Conservation (phyloP, 495 filamentous ascomycete genomes). For the Aeminium ludgeri region DNA sequence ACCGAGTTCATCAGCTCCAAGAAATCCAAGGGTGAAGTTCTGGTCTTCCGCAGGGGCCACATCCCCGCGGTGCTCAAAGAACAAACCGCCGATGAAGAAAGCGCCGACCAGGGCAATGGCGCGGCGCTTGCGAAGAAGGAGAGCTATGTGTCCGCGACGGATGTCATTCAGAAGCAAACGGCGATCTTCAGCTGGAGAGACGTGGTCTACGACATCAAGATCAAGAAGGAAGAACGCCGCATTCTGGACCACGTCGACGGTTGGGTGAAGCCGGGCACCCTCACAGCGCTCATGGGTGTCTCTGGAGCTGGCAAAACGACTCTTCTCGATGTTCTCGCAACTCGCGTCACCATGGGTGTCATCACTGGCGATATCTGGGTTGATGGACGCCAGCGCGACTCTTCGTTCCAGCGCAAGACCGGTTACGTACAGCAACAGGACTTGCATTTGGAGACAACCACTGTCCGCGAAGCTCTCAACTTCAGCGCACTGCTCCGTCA, state of each 20-base stretch:
- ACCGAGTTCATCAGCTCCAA: constrained; percentile 62
- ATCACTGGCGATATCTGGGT: constrained; percentile 76
- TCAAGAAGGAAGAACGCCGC: constrained; percentile 56
- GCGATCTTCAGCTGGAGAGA: constrained; percentile 76
- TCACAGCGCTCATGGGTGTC: constrained; percentile 78
- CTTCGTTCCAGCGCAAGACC: constrained; percentile 80
- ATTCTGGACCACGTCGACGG: constrained; percentile 74
- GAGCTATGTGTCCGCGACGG: constrained; percentile 8
- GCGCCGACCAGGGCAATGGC: constrained; percentile 26
- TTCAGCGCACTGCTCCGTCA: constrained; percentile 79
- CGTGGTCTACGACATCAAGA: constrained; percentile 77
- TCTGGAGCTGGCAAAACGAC: constrained; percentile 61
- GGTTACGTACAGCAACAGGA: constrained; percentile 95
- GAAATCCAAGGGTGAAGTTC: constrained; percentile 74
- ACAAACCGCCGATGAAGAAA: constrained; percentile 36
- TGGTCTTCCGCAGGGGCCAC: constrained; percentile 68
- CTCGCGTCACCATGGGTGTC: constrained; percentile 70
- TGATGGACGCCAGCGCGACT: constrained; percentile 55
- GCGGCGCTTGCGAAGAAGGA: constrained; percentile 23
- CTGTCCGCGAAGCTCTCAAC: constrained; percentile 67
- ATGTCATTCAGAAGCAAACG: constrained; percentile 23
- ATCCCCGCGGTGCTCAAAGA: constrained; percentile 41
- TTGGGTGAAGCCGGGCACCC: constrained; percentile 79
- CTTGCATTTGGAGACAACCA: constrained; percentile 71
- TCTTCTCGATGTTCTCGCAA: constrained; percentile 54